Percentiles rank a stretch among this genome's conserved stretches.
phyloP scores from a whole-genome alignment of 108 stramenopile species.

The Pseudonitzschia delicatissima region DNA sequence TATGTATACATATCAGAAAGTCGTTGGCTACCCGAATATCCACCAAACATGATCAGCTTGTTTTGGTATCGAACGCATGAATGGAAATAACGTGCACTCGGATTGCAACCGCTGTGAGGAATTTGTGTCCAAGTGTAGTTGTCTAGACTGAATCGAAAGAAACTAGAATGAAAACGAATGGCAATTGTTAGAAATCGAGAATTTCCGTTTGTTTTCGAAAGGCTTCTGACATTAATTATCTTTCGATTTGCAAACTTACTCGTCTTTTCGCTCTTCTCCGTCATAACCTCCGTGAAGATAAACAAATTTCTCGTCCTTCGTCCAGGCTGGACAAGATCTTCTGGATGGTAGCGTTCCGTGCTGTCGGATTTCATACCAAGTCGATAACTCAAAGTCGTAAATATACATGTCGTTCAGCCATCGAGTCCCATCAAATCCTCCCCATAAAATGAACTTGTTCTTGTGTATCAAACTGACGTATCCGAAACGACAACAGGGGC shows the following conservation, averaged over 20 bases:
- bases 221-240: neutral
- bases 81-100: constrained; percentile 92
- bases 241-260: neutral
- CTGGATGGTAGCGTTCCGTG: constrained; percentile 58
- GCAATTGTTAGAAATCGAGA: no score
- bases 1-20: constrained; percentile 86
- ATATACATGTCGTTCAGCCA: constrained; percentile 90
- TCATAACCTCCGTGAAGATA: constrained; percentile 77
- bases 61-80: constrained; percentile 88
- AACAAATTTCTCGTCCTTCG: constrained; percentile 79
- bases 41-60: constrained; percentile 88
- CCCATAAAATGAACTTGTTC: constrained; percentile 87
- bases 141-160: constrained; percentile 83
- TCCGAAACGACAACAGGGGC: constrained; percentile 85
- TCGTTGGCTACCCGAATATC: constrained; percentile 85
- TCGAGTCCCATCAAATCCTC: constrained; percentile 85
- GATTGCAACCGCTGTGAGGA: constrained; percentile 71
- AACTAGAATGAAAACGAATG: no score
- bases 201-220: no score
- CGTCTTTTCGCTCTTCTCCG: neutral
- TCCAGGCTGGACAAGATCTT: constrained; percentile 88
- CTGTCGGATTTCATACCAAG: constrained; percentile 69
- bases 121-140: constrained; percentile 89
- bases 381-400: constrained; percentile 69
- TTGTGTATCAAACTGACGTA: constrained; percentile 89